These are phyloP conservation scores for Astrothelium subdiscretum DNA, from an alignment of 495 filamentous ascomycete genomes.

Conservation along the genomic window DNA sequence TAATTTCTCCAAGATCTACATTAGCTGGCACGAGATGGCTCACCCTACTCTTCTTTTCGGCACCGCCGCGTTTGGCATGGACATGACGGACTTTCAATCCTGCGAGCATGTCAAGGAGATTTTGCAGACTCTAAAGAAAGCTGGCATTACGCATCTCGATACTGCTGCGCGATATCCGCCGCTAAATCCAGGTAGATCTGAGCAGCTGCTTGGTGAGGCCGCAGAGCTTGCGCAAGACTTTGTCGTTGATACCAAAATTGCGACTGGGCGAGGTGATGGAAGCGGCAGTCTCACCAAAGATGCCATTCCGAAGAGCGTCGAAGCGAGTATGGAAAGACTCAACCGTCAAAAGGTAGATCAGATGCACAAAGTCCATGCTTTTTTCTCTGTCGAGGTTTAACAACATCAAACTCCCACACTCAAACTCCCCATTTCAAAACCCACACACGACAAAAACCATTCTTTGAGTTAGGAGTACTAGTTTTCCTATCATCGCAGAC, in stretches of 20 bases:
- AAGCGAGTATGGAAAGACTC: conserved; percentile 2
- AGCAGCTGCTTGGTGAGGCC: conserved; percentile 33
- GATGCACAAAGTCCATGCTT: neutral
- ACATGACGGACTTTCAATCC: neutral
- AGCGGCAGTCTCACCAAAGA: conserved; percentile 5
- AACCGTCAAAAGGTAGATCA: neutral
- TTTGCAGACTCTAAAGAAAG: neutral
- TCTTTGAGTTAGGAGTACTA: too few species aligned
- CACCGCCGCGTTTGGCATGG: neutral
- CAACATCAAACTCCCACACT: too few species aligned
- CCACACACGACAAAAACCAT: too few species aligned
- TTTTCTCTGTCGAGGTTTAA: too few species aligned
- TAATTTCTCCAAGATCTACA: too few species aligned
- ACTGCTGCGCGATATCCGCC: conserved; percentile 37
- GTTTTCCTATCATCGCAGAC: too few species aligned
- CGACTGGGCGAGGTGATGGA: conserved; percentile 1
- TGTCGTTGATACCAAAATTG: conserved; percentile 34
- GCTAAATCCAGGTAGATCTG: conserved; percentile 30
- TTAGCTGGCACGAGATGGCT: too few species aligned
- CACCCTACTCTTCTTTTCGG: neutral
- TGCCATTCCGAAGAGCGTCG: conserved; percentile 3
- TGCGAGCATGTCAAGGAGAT: neutral
- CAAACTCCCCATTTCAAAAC: neutral
- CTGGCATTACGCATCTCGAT: conserved; percentile 31
- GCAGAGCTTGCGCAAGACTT: conserved; percentile 23